Conservation (phyloP, 257 asterid genomes). For the Nicotiana obtusifolia region DNA sequence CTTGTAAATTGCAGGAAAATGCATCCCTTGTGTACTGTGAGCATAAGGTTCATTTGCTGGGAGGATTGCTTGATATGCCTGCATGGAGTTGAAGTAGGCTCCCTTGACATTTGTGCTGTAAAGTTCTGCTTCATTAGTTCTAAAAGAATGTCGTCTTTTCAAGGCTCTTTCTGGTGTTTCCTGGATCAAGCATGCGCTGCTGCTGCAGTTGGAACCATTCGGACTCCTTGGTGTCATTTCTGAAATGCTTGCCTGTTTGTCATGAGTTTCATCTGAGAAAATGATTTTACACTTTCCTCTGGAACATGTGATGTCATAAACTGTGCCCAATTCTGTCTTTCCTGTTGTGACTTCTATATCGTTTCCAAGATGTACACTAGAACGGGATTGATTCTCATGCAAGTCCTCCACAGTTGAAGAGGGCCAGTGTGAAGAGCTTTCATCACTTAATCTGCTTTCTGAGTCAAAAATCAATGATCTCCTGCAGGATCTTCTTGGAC, state of each 20-base stretch:
- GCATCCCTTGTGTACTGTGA: constrained; percentile 30
- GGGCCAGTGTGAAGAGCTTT: constrained; percentile 21
- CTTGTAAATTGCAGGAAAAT: constrained; percentile 53
- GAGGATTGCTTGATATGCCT: constrained; percentile 31
- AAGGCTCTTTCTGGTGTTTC: constrained; percentile 25
- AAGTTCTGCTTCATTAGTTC: constrained; percentile 32
- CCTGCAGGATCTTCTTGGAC: constrained; percentile 54
- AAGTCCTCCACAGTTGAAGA: constrained; percentile 22
- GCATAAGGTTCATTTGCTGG: constrained; percentile 23
- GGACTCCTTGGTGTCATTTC: constrained; percentile 31
- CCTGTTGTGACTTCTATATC: constrained; percentile 12
- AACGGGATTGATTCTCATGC: constrained; percentile 28
- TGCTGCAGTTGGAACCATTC: constrained; percentile 36
- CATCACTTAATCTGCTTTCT: constrained; percentile 35
- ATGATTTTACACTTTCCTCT: constrained; percentile 66
- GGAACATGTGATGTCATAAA: constrained; percentile 21
- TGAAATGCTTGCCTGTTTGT: constrained; percentile 44
- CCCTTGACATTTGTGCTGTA: constrained; percentile 39
- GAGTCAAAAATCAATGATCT: constrained; percentile 51
- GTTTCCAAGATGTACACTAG: constrained; percentile 18
- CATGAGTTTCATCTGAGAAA: constrained; percentile 64
- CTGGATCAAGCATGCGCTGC: constrained; percentile 25
- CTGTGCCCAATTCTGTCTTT: constrained; percentile 21
- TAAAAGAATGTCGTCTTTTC: constrained; percentile 37
- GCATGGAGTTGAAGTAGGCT: constrained; percentile 38